Evolutionary conservation across 352 stramenopile species (phyloP).

Genomic region (Globisporangium cystogenes): DNA sequence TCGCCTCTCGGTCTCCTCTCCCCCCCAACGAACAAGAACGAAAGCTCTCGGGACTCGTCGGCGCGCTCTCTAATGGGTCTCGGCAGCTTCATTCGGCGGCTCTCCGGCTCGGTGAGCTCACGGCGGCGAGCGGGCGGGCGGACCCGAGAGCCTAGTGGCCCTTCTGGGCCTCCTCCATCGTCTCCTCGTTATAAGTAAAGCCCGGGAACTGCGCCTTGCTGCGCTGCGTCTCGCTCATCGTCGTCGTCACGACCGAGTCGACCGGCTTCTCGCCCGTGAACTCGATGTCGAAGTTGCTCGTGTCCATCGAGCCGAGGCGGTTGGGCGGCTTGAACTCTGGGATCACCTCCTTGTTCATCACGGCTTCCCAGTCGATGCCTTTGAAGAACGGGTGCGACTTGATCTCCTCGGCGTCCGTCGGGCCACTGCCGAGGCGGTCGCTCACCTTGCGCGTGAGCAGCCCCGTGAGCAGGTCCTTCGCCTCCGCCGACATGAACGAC

Average conservation of each 20-base stretch:
- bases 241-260: slow-evolving; percentile 88
- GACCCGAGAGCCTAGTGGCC: slow-evolving; percentile 40
- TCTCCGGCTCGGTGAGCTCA: neutral
- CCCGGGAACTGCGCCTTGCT: slow-evolving; percentile 89
- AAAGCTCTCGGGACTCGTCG: neutral
- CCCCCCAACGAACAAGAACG: neutral
- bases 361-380: slow-evolving; percentile 88
- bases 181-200: slow-evolving; percentile 89
- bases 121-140: neutral
- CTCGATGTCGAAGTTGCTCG: slow-evolving; percentile 93
- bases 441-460: slow-evolving; percentile 86
- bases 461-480: slow-evolving; percentile 78
- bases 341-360: slow-evolving; percentile 84
- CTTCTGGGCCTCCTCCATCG: slow-evolving; percentile 83
- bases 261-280: slow-evolving; percentile 91
- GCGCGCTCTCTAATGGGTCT: neutral
- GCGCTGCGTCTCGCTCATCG: slow-evolving; percentile 86
- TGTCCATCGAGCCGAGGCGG: slow-evolving; percentile 87
- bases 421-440: slow-evolving; percentile 82
- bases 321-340: slow-evolving; percentile 91
- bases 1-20: too few species aligned
- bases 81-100: neutral
- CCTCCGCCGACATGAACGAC: slow-evolving; percentile 89
- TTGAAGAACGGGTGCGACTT: slow-evolving; percentile 92
- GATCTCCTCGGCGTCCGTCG: slow-evolving; percentile 89